Evolutionary conservation across 495 filamentous ascomycete species (phyloP).

Genomic region (Pseudotulostoma volvatum): DNA sequence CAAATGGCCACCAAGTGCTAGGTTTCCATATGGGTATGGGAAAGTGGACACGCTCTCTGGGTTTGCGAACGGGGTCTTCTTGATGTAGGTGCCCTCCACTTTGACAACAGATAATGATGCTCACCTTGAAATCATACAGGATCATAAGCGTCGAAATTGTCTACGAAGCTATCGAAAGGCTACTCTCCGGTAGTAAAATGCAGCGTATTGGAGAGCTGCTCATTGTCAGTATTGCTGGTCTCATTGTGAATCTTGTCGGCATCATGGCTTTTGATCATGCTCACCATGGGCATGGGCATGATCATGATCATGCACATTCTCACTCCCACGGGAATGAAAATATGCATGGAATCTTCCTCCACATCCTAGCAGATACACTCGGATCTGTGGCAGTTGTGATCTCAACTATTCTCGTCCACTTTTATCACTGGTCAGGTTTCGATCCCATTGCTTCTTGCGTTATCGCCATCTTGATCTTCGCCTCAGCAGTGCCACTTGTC

Average conservation of each 20-base stretch:
- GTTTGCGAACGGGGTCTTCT: conserved; percentile 90
- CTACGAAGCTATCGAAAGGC: conserved; percentile 79
- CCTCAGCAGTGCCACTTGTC: conserved; percentile 75
- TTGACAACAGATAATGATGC: neutral
- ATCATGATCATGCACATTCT: conserved; percentile 48
- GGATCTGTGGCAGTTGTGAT: conserved; percentile 90
- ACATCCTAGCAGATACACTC: conserved; percentile 87
- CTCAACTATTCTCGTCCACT: conserved; percentile 74
- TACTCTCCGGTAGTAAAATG: conserved; percentile 66
- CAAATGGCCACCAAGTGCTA: conserved; percentile 80
- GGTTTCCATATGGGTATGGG: conserved; percentile 89
- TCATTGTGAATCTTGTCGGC: conserved; percentile 81
- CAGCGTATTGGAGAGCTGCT: conserved; percentile 74
- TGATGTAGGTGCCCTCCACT: conserved; percentile 45
- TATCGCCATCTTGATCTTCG: conserved; percentile 84
- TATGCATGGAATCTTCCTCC: conserved; percentile 97
- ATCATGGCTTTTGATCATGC: conserved; percentile 73
- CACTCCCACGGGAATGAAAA: conserved; percentile 82
- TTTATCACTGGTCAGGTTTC: conserved; percentile 81
- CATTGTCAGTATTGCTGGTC: conserved; percentile 66
- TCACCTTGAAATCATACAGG: conserved; percentile 29
- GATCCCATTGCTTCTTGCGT: conserved; percentile 88
- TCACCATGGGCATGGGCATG: conserved; percentile 41
- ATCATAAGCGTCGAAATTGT: conserved; percentile 94
- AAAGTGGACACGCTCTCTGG: conserved; percentile 95